These are phyloP conservation scores for Trichosanthes cucumerina DNA, from an alignment of 306 rosid genomes.

Conservation along the genomic window DNA sequence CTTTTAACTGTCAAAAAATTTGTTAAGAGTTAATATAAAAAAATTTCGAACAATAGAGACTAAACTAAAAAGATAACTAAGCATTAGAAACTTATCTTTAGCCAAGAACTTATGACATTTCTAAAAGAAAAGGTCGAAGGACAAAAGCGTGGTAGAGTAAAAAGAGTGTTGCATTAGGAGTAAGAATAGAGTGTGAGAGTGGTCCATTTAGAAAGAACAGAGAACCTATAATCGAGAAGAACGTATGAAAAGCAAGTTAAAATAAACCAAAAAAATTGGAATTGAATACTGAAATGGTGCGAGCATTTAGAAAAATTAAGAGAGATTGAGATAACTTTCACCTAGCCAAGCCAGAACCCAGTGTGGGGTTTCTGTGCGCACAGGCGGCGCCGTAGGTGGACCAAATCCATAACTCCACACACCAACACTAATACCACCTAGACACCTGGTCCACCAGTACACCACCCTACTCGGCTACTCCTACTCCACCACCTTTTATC, in stretches of 20 bases:
- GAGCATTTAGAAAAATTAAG: background rate
- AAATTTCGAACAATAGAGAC: too few relatives aligned
- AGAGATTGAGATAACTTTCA: background rate
- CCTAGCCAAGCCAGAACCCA: background rate
- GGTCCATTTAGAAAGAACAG: background rate
- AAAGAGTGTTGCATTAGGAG: background rate
- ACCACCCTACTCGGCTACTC: background rate
- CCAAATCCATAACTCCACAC: background rate
- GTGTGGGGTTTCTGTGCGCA: background rate
- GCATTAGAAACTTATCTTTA: too few relatives aligned
- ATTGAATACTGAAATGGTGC: background rate
- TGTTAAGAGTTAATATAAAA: too few relatives aligned
- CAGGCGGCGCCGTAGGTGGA: conserved; percentile 3
- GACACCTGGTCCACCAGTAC: background rate
- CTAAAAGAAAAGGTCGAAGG: background rate
- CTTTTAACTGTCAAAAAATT: too few relatives aligned
- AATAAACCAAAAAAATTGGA: background rate
- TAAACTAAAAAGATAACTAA: too few relatives aligned
- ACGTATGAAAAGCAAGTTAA: background rate
- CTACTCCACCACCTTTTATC: background rate
- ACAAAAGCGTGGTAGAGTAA: background rate
- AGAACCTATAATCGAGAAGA: background rate
- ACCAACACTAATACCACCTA: background rate
- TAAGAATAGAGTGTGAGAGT: background rate
- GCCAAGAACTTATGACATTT: background rate